Conservation (phyloP, 257 asterid species). For the Solanum chiquidenum region DNA sequence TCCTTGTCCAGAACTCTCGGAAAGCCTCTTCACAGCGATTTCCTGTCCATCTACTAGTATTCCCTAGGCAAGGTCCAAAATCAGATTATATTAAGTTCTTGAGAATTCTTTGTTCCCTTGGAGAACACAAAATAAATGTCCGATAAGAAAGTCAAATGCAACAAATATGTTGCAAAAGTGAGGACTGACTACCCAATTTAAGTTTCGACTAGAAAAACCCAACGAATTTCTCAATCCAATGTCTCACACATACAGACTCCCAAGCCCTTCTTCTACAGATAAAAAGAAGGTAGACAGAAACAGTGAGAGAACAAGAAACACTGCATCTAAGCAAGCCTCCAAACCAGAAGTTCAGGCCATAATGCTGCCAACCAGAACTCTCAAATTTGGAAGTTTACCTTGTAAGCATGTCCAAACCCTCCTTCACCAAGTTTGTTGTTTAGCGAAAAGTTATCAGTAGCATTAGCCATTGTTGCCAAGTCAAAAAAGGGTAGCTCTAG, state of each 20-base stretch:
- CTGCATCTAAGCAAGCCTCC: no score
- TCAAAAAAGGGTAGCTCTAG: constrained; percentile 3
- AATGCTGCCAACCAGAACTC: not conserved
- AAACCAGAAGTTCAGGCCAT: no score
- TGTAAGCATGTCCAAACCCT: constrained; percentile 44
- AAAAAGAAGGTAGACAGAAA: no score
- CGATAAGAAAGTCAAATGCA: no score
- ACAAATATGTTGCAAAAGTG: no score
- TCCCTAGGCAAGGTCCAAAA: not conserved
- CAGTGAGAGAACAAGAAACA: no score
- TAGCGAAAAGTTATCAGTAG: constrained; percentile 27
- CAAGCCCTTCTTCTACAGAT: no score
- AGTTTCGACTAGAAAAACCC: no score
- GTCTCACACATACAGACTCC: no score
- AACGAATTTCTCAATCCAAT: no score
- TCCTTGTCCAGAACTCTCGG: constrained; percentile 5
- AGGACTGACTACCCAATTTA: no score
- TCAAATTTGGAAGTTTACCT: constrained; percentile 13
- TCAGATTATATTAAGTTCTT: not conserved
- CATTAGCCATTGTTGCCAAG: constrained; percentile 10
- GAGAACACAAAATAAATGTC: no score
- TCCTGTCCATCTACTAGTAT: not conserved
- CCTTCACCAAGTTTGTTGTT: constrained; percentile 38
- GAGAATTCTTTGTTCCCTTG: not conserved
- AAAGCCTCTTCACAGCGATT: constrained; percentile 5